These are phyloP conservation scores for Petasospora fabianii DNA, from an alignment of 1,139 yeast genomes.

Conservation along the genomic window DNA sequence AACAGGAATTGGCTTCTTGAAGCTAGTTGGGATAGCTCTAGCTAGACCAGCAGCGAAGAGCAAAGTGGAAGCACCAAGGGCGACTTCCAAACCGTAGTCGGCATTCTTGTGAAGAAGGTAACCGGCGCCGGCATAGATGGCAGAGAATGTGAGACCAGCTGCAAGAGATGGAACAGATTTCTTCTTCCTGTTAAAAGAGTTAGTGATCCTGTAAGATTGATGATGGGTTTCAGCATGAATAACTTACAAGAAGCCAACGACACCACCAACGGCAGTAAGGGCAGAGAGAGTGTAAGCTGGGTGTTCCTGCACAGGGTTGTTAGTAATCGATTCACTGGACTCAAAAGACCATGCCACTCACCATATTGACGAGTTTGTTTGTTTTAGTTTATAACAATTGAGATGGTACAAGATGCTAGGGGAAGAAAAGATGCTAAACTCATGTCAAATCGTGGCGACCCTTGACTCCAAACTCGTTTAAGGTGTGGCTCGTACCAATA, in stretches of 20 bases:
- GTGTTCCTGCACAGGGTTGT: conserved; percentile 49
- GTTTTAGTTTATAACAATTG: too few relatives aligned
- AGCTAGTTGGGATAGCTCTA: conserved; percentile 56
- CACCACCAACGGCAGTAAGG: conserved; percentile 71
- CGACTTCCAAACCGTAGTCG: conserved; percentile 78
- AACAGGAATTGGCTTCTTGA: conserved; percentile 75
- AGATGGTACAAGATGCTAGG: too few relatives aligned
- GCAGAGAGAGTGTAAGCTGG: conserved; percentile 76
- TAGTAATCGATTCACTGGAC: too few relatives aligned
- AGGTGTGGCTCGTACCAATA: too few relatives aligned
- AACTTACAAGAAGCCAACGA: conserved; percentile 57
- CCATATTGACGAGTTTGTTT: too few relatives aligned
- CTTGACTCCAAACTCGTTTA: too few relatives aligned
- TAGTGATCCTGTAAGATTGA: background rate
- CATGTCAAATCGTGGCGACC: too few relatives aligned
- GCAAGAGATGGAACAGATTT: conserved; percentile 75
- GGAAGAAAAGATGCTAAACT: too few relatives aligned
- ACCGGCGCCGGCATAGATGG: conserved; percentile 73
- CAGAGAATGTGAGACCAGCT: conserved; percentile 72
- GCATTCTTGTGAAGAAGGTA: conserved; percentile 68
- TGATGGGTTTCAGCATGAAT: background rate
- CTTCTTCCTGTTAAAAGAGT: conserved; percentile 41
- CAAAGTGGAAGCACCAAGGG: conserved; percentile 65
- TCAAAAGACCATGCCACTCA: too few relatives aligned
- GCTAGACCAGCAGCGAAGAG: conserved; percentile 67